Base-by-base conservation (phyloP, 2,329 filamentous ascomycete species). In the Chaetoscypha palmicola region DNA sequence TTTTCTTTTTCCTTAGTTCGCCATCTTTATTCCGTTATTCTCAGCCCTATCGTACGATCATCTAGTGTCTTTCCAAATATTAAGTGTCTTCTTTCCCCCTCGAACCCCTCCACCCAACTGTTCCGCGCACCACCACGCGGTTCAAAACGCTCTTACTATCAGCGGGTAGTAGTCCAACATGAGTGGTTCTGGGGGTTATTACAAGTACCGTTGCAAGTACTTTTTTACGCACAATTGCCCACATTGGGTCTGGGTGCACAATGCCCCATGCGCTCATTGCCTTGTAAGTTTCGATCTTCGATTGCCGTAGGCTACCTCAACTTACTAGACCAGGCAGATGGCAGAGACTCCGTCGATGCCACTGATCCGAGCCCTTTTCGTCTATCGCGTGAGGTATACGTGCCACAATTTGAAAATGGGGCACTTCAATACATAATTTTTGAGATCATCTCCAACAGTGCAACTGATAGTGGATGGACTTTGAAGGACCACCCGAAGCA, bases 121-220 rank as follows among this genome's bases (percentile, higher is more conserved):
- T 36, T 44, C 48, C 46, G 47, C 54, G 51, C 50, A 35, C 22
- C 35, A 14, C 34, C 43, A 48, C 49, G 53, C 49, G 48, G 45
- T 38, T 48, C 41, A 42, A 51, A 52, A 46, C 54, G 53, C 55
- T 56, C n/a, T 59, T 54, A 53, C 54, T 60, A 42, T 51, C 57
- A 57, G 56, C 57, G 52, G 53, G 54, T 57, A 59, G 56, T 56
- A 54, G 44, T 45, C 48, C 41, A 57, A 31, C 24, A 62, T 62
- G 59, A 60, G 56, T 53, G 58, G 57, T 21, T 54, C 50, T 23
- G 58, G 57, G 47, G 59, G 58, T 23, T 60, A 60, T 38, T 74
- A 73, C 57, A 74, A 70, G 62, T 76, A 72, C 58, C 66, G 69
- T 32, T 76, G 73, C 68, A 76, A 73, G 60, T 72, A 74, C 63